These are phyloP conservation scores for Hygrocybe punicea DNA, from an alignment of 768 basidiomycete genomes.

Conservation along the genomic window DNA sequence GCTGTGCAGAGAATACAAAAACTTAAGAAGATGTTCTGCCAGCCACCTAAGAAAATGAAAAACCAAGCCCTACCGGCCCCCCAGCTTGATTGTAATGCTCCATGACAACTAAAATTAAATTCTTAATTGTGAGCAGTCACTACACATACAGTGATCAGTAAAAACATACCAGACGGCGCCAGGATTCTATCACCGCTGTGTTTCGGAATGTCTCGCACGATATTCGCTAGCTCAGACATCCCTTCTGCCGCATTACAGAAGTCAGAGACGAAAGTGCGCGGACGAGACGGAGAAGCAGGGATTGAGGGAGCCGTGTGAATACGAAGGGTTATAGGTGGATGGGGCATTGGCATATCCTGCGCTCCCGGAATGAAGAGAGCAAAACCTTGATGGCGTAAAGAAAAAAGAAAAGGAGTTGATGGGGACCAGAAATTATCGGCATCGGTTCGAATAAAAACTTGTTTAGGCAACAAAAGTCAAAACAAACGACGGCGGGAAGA, in stretches of 20 bases:
- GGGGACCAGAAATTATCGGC: background rate
- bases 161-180: background rate
- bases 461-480: background rate
- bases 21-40: background rate
- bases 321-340: background rate
- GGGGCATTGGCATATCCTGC: background rate
- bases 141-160: background rate
- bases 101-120: background rate
- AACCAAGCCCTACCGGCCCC: background rate
- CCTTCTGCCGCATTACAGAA: background rate
- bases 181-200: background rate
- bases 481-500: background rate
- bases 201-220: background rate
- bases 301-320: background rate
- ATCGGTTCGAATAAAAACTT: constrained; percentile 1
- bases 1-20: background rate
- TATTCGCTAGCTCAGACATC: background rate
- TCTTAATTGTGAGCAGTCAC: background rate
- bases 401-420: background rate
- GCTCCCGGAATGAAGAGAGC: background rate
- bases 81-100: background rate
- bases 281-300: background rate
- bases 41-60: background rate
- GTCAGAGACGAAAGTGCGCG: background rate
- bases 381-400: background rate